Evolutionary conservation across 169 alveolate species (phyloP).

Genomic region (Pseudocohnilembus persalinus): DNA sequence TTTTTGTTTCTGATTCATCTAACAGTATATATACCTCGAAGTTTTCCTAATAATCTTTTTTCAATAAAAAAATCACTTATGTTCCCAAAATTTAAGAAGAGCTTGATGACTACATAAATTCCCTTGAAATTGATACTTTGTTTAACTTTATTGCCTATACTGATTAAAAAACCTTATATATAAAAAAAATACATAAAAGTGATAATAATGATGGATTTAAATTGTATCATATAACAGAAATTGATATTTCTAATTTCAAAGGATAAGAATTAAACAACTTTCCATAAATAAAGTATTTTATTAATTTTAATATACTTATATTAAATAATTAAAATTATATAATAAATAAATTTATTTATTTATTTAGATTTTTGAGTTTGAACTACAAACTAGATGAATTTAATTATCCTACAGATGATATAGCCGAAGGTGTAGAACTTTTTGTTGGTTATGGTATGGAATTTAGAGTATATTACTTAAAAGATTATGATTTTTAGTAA

Average conservation of each 20-base stretch:
- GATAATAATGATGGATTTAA: background rate
- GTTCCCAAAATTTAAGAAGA: background rate
- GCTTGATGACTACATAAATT: background rate
- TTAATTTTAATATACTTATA: too few species aligned
- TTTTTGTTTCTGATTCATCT: background rate
- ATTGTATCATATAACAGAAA: background rate
- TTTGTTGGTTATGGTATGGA: background rate
- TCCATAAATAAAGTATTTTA: too few species aligned
- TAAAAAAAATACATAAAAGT: too few species aligned
- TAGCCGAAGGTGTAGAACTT: background rate
- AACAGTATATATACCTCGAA: background rate
- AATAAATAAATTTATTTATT: too few species aligned
- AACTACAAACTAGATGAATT: background rate
- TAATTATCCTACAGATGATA: background rate
- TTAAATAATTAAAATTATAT: too few species aligned
- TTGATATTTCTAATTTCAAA: too few species aligned
- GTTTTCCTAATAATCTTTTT: background rate
- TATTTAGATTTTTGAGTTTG: background rate
- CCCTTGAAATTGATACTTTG: background rate
- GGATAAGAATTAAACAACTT: background rate
- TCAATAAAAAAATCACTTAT: background rate
- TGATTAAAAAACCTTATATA: background rate
- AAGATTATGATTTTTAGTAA: too few species aligned
- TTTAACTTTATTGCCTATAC: background rate
- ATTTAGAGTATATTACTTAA: background rate